phyloP scores from a whole-genome alignment of 805 yeast species.

The Tetrapisispora iriomotensis region DNA sequence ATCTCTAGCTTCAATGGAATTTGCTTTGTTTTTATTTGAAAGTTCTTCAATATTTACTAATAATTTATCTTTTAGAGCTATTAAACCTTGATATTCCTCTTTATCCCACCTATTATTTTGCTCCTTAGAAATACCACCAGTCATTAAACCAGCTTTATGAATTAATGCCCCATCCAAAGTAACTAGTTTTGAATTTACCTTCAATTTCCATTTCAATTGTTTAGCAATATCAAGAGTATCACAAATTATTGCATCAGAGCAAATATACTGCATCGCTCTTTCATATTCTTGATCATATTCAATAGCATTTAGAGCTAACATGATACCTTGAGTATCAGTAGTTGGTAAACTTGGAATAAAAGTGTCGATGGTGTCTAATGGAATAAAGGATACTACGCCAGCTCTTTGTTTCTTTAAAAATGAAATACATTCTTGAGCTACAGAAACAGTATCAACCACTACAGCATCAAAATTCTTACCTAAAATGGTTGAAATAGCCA shows the following conservation, averaged over 20 bases:
- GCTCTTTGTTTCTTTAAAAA: constrained; percentile 75
- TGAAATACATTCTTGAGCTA: constrained; percentile 68
- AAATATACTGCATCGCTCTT: constrained; percentile 68
- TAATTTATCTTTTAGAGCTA: constrained; percentile 41
- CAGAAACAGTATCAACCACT: constrained; percentile 61
- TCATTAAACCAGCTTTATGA: constrained; percentile 80
- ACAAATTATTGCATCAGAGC: constrained; percentile 72
- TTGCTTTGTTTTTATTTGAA: constrained; percentile 35
- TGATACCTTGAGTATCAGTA: constrained; percentile 19
- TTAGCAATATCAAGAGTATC: constrained; percentile 63
- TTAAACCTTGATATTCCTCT: constrained; percentile 48
- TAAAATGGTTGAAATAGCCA: constrained; percentile 64
- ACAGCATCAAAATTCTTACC: constrained; percentile 77
- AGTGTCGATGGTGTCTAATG: constrained; percentile 65
- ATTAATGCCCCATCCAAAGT: constrained; percentile 78
- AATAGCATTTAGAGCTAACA: constrained; percentile 55
- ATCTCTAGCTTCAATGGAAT: constrained; percentile 45
- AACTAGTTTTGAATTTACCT: constrained; percentile 56
- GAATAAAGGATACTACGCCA: constrained; percentile 82
- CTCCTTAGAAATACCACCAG: constrained; percentile 68
- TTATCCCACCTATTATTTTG: constrained; percentile 59
- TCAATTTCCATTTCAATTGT: constrained; percentile 55
- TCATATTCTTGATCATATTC: constrained; percentile 60
- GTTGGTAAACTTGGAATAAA: constrained; percentile 43
- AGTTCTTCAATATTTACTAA: constrained; percentile 36